Evolutionary conservation across 352 stramenopile species (phyloP), one percentile per base, ranked within the genome.

Genomic region (Elongisporangium senticosum): DNA sequence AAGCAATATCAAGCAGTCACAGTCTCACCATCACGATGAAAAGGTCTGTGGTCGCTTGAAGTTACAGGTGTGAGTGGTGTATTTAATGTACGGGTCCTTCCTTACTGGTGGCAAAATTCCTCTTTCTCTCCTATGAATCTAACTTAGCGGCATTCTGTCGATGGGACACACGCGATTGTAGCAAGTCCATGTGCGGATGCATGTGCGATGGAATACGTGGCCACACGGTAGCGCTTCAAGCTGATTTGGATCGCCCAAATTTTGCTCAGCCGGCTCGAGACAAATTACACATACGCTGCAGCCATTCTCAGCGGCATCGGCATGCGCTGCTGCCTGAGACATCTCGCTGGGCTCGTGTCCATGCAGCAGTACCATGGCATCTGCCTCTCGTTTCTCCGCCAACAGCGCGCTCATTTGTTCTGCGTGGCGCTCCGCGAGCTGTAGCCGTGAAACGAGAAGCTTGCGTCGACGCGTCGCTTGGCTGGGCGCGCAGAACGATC

Each of bases 191-290:
- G 57, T 62, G 2, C 49, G 37, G 58, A 79, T 75, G 49, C 71
- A 79, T 4, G 15, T 52, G 52, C 56, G 55, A 55, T 79, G 71
- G 43, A 79, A 79, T 24, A 74, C 53, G 40, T 79, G 71, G n/a
- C 71, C 71, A 59, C 71, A 79, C 23, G 71, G 60, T 28, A 79
- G 60, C 11, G 61, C 61, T 39, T 73, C 56, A 26, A 62, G 26
- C 22, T 47, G 13, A 11, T 56, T 43, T 17, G 33, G 11, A 17
- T 43, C 8, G 33, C 11, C 33, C 33, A 43, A 43, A 43, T 43
- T 43, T 43, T 17, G 33, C 33, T 43, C 33, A 4, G 33, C 11
- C 10, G 5, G 33, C 33, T 43, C 33, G 33, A 43, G 33, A 43
- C 33, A 43, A 1, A 43, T 43, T 17, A 43, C 33, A 17, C 33